phyloP scores from a whole-genome alignment of 352 stramenopile species.

The Phytopythium aichiense region DNA sequence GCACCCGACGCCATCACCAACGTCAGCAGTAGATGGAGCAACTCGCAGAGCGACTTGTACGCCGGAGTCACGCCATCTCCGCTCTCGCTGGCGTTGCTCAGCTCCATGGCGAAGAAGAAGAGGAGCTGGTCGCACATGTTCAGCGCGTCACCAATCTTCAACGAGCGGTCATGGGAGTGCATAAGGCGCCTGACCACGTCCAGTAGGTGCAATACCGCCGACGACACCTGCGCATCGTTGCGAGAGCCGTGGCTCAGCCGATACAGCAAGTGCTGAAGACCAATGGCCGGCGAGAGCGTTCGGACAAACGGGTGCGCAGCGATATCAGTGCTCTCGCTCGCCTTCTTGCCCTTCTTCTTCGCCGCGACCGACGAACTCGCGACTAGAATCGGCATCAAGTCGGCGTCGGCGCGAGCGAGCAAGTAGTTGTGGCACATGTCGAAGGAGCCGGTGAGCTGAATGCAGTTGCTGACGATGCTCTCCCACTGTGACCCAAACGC shows the following conservation, averaged over 20 bases:
- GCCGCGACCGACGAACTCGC: background rate
- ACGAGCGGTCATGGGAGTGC: background rate
- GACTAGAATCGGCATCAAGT: slow-evolving; percentile 29
- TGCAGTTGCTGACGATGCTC: slow-evolving; percentile 31
- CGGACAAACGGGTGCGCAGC: slow-evolving; percentile 13
- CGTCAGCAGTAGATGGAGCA: slow-evolving; percentile 32
- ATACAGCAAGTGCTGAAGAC: slow-evolving; percentile 28
- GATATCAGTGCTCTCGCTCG: slow-evolving; percentile 1
- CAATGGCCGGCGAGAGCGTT: slow-evolving; percentile 15
- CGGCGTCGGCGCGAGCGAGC: slow-evolving; percentile 30
- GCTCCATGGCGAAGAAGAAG: slow-evolving; percentile 27
- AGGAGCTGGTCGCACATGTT: slow-evolving; percentile 48
- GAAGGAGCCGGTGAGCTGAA: slow-evolving; percentile 24
- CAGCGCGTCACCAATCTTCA: slow-evolving; percentile 17
- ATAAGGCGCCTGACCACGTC: slow-evolving; percentile 16
- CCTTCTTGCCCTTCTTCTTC: slow-evolving; percentile 22
- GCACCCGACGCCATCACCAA: slow-evolving; percentile 18
- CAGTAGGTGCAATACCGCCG: background rate
- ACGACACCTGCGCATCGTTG: background rate
- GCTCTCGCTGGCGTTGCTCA: background rate
- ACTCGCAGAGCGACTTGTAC: slow-evolving; percentile 21
- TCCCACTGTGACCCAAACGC: slow-evolving; percentile 31
- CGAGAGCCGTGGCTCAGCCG: slow-evolving; percentile 1
- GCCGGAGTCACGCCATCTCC: background rate
- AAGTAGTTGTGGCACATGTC: slow-evolving; percentile 48